Evolutionary conservation across 1,139 yeast genomes (phyloP).

Genomic region (Pichia sp.): DNA sequence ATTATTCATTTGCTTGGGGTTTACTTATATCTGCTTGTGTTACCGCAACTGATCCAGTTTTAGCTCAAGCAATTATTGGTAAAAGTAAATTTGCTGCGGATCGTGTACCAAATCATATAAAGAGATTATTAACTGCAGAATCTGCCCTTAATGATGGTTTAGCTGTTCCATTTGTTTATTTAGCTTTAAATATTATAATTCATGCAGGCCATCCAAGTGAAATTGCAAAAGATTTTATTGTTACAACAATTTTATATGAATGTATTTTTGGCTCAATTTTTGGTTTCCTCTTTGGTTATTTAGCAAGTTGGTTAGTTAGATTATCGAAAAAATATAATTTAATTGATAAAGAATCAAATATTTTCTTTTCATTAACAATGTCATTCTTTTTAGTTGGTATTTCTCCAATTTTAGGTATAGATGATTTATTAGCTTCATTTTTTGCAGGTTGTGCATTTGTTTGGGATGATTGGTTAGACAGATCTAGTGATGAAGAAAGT

Average conservation of each 20-base stretch:
- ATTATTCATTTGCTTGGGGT: conserved; percentile 68
- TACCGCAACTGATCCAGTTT: conserved; percentile 95
- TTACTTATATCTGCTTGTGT: conserved; percentile 84
- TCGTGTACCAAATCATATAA: conserved; percentile 91
- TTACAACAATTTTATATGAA: conserved; percentile 76
- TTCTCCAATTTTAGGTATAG: conserved; percentile 86
- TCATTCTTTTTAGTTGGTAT: conserved; percentile 88
- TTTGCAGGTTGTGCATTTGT: conserved; percentile 95
- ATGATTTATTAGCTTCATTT: conserved; percentile 85
- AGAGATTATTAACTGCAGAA: conserved; percentile 86
- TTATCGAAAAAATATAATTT: conserved; percentile 67
- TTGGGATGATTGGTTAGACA: conserved; percentile 83
- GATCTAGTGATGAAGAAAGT: conserved; percentile 74
- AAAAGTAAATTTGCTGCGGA: conserved; percentile 89
- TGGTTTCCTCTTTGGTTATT: conserved; percentile 73
- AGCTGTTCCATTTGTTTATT: conserved; percentile 91
- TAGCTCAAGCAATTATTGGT: conserved; percentile 97
- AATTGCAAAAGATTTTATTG: conserved; percentile 80
- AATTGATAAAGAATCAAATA: conserved; percentile 87
- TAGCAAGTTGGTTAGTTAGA: conserved; percentile 6
- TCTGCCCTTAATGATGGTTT: conserved; percentile 97
- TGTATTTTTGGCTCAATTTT: conserved; percentile 77
- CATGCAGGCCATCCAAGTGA: conserved; percentile 61
- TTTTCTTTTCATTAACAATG: conserved; percentile 79
- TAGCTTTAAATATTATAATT: conserved; percentile 63